Percentiles rank a stretch among this genome's conserved stretches.
Conservation (phyloP, 495 filamentous ascomycete genomes). For the Talaromyces liani region DNA sequence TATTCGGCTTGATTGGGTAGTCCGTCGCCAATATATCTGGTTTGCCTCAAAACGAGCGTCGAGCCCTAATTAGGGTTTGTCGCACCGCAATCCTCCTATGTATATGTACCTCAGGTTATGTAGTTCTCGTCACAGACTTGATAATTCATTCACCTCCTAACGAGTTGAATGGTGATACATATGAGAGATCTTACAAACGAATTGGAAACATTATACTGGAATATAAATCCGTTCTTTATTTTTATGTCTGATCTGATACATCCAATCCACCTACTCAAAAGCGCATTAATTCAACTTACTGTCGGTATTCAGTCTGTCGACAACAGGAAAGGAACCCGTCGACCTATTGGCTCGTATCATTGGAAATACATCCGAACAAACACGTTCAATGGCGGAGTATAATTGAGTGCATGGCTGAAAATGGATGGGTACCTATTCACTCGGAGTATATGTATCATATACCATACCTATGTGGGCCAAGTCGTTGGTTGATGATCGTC, state of each 20-base stretch:
- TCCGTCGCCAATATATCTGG: too few species aligned
- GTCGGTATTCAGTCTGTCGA: neutral
- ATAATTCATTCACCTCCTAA: neutral
- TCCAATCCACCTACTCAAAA: too few species aligned
- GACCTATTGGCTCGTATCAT: neutral
- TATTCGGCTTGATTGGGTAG: too few species aligned
- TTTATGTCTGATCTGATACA: too few species aligned
- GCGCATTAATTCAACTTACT: neutral
- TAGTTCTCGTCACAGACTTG: neutral
- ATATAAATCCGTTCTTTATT: too few species aligned
- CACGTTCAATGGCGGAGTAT: neutral
- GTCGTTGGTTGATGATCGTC: neutral
- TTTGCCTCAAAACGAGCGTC: neutral
- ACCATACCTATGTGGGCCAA: neutral
- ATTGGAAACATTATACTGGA: too few species aligned
- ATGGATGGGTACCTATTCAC: neutral
- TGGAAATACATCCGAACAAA: neutral
- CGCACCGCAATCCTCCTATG: neutral
- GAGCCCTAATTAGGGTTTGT: neutral
- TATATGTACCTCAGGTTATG: neutral
- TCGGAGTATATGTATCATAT: neutral
- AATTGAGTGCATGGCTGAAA: neutral
- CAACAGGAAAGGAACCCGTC: neutral
- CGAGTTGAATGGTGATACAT: too few species aligned
- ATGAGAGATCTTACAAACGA: too few species aligned